Evolutionary conservation across 495 filamentous ascomycete species (phyloP).

Genomic region (Trichocladium uniseriatum): DNA sequence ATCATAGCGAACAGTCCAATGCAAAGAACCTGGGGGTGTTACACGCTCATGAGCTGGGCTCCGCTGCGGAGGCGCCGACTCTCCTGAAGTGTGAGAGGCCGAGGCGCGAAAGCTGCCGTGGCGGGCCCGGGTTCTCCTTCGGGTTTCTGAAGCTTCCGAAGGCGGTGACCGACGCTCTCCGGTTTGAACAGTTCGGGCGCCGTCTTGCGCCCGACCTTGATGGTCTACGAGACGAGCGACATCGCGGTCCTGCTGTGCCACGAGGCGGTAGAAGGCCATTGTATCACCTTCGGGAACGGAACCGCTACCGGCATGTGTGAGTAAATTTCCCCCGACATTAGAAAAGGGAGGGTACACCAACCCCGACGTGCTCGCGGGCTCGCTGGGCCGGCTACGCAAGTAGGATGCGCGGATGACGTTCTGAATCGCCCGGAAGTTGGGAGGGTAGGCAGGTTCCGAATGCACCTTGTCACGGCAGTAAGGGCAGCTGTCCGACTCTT

Average conservation of each 20-base stretch:
- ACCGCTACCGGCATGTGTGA: slow-evolving; percentile 3
- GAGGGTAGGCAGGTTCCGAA: slow-evolving; percentile 30
- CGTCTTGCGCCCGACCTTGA: neutral
- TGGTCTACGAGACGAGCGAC: neutral
- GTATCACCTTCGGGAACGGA: neutral
- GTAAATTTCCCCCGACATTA: neutral
- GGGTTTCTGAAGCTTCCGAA: slow-evolving; percentile 26
- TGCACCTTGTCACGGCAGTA: slow-evolving; percentile 49
- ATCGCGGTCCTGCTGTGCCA: slow-evolving; percentile 2
- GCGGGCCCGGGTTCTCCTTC: slow-evolving; percentile 32
- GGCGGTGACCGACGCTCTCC: slow-evolving; percentile 33
- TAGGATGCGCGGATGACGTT: slow-evolving; percentile 14
- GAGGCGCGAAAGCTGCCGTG: slow-evolving; percentile 22
- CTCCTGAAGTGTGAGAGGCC: neutral
- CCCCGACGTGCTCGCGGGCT: too few relatives aligned
- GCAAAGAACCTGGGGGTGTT: slow-evolving; percentile 11
- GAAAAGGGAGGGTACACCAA: too few relatives aligned
- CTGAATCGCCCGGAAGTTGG: slow-evolving; percentile 9
- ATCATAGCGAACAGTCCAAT: slow-evolving; percentile 1
- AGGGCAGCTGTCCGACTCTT: slow-evolving; percentile 49
- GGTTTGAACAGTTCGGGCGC: slow-evolving; percentile 12
- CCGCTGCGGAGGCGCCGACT: slow-evolving; percentile 9
- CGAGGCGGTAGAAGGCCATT: neutral
- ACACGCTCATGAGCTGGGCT: slow-evolving; percentile 20
- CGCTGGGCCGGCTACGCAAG: neutral